Conservation (phyloP, 768 basidiomycete genomes). For the Mrakia frigida region DNA sequence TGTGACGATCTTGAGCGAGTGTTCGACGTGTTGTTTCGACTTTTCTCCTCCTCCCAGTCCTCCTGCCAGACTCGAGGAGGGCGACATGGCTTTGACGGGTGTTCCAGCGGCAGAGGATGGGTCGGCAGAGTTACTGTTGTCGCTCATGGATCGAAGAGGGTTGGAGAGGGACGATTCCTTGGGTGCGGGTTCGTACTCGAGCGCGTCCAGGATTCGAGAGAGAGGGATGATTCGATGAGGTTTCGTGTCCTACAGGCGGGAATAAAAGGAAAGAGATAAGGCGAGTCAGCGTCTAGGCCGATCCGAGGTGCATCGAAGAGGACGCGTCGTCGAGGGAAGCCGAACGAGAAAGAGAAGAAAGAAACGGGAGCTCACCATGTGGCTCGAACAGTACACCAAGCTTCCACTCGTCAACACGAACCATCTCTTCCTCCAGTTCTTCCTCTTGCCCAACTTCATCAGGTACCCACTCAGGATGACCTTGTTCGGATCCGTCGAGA, state of each 20-base stretch:
- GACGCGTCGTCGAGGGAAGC: too few species aligned
- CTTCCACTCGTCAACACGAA: constrained; percentile 87
- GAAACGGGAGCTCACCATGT: constrained; percentile 69
- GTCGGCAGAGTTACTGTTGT: neutral
- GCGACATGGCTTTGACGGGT: neutral
- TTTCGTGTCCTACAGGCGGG: constrained; percentile 68
- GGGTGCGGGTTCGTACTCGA: constrained; percentile 65
- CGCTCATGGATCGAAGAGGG: constrained; percentile 7
- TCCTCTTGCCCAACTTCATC: constrained; percentile 93
- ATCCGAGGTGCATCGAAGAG: too few species aligned
- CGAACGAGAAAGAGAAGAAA: neutral
- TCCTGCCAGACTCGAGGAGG: neutral
- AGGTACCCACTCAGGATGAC: constrained; percentile 82
- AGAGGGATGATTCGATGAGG: constrained; percentile 81
- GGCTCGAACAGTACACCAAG: constrained; percentile 80
- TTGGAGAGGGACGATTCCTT: constrained; percentile 35
- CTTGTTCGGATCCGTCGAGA: constrained; percentile 58
- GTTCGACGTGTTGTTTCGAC: constrained; percentile 47
- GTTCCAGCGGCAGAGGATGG: neutral
- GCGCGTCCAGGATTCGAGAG: constrained; percentile 77
- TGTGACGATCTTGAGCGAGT: constrained; percentile 92
- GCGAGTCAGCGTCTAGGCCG: neutral
- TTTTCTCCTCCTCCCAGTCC: neutral
- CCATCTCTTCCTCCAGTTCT: constrained; percentile 96
- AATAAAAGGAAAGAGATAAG: neutral